A percentile compares a stretch with the other conserved stretches of the same genome.
Evolutionary conservation across 1,284 basidiomycete genomes (phyloP).

Genomic region (Heliocybe sulcata): DNA sequence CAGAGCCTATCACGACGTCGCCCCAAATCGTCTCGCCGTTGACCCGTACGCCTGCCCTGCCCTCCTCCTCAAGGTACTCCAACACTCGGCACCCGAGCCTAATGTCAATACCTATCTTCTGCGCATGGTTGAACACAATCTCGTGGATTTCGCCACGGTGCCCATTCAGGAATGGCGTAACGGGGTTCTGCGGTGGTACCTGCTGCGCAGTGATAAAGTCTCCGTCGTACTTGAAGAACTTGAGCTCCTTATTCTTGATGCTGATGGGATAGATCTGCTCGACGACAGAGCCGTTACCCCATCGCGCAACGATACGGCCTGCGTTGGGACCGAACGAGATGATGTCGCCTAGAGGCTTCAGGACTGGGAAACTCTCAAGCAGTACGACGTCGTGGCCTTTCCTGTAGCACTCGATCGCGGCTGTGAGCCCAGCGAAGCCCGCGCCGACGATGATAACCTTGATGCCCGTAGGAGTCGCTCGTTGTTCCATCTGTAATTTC

Average conservation of each 20-base stretch:
- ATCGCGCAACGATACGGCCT: constrained; percentile 10
- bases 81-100: constrained; percentile 10
- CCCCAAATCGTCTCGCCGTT: constrained; percentile 11
- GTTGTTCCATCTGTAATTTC: background rate
- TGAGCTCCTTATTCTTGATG: constrained; percentile 9
- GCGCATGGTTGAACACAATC: constrained; percentile 9
- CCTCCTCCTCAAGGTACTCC: constrained; percentile 8
- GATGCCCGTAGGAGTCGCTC: constrained; percentile 6
- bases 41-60: constrained; percentile 8
- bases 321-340: constrained; percentile 14
- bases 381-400: constrained; percentile 16
- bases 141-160: constrained; percentile 12
- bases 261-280: constrained; percentile 10
- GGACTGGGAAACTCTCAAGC: constrained; percentile 11
- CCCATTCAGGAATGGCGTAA: constrained; percentile 9
- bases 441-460: constrained; percentile 17
- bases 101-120: constrained; percentile 10
- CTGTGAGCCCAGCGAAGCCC: constrained; percentile 17
- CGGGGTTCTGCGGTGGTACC: constrained; percentile 4
- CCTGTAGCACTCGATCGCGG: constrained; percentile 16
- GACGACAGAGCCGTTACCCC: constrained; percentile 5
- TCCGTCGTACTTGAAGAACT: constrained; percentile 9
- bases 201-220: constrained; percentile 8
- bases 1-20: constrained; percentile 14
- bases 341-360: constrained; percentile 9